Base-by-base conservation (phyloP, 2,329 filamentous ascomycete species). In the Cyclaneusma minus region DNA sequence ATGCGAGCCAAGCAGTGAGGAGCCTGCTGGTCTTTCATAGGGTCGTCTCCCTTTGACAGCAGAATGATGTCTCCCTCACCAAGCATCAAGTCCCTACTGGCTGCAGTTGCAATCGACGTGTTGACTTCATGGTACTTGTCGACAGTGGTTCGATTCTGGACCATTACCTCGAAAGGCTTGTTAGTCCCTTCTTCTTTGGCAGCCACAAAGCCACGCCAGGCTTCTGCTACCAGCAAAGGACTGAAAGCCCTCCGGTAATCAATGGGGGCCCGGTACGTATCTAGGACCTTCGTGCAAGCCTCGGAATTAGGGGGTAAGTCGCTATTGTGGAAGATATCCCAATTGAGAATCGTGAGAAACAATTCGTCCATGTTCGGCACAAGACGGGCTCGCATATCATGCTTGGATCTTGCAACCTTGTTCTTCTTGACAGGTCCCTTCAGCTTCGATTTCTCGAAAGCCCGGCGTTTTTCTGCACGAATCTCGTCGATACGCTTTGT, bases 101-200 rank as follows among this genome's bases (percentile, higher is more conserved):
- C 70, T 2, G 58, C 52, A 24, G 72, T 62, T 13, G 78, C 71
- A 60, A 95, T 78, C 2, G 72, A 72, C 25, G 81, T 91, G 38
- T 80, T 87, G 33, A 95, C 72, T 54, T 98, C 89, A 34, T 94
- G 66, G 43, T 92, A 95, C 26, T 77, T 78, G 51, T 98, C 89
- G 7, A 98, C 84, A 24, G 75, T 89, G 44, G 89, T 74, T 34
- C 89, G 78, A 42, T 79, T 91, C 25, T 80, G 68, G 28, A 98
- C 68, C 44, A 85, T 91, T 50, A 95, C 72, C 33, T 84, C 82
- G 43, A 93, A 91, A 0, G 81, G 60, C 44, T 77, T 83, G 36
- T 73, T 71, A 12, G 68, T 79, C 24, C 75, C 70, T 50, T 98
- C 89, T 43, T 94, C 83, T 47, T 85, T 85, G 12, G 81, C 69